Evolutionary conservation across 2,329 filamentous ascomycete species (phyloP), one percentile per base, ranked within the genome.

Genomic region (Aspergillus neoniger): DNA sequence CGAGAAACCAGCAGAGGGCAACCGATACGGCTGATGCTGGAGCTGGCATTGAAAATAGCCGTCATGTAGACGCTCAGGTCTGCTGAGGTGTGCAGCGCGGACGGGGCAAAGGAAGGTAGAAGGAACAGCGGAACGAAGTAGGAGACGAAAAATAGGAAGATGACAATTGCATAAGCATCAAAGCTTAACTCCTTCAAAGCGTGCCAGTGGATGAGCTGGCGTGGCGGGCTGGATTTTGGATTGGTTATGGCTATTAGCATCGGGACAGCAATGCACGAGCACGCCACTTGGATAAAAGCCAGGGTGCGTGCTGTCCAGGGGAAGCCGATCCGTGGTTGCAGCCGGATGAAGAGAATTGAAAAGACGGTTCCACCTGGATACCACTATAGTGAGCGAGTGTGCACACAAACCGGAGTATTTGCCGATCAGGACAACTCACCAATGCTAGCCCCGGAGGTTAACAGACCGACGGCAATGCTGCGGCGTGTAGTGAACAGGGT

Each of bases 401-500:
- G 5, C 9, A 43, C 1, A 1, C 0, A 1, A 12, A 21, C 0
- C 39, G n/a, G 5, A 41, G 5, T 5, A 36, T 6, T 36, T 3
- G 32, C 1, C 0, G 17, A 14, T 14, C 17, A 43, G 15, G 8
- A 2, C 28, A 21, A n/a, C 58, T 25, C 55, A 65, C 63, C 64
- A 21, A 63, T 41, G 53, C 50, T 62, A 3, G 59, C 56, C 14
- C 85, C 85, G 8, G 79, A 80, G 0, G 83, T 81, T 0, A 82
- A 80, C 14, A 87, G 67, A 1, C 84, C 83, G 23, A 86, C 77
- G 2, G 83, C 85, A 36, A 88, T 71, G 1, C 79, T 77, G 17
- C 82, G 76, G 55, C 77, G 79, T 43, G 76, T 79, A 30, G 76
- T 74, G 66, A 88, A 88, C 67, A 88, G 88, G 2, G 85, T 85